These are phyloP conservation scores for Geotrichum restrictum DNA, from an alignment of 1,139 yeast species.

Conservation along the genomic window DNA sequence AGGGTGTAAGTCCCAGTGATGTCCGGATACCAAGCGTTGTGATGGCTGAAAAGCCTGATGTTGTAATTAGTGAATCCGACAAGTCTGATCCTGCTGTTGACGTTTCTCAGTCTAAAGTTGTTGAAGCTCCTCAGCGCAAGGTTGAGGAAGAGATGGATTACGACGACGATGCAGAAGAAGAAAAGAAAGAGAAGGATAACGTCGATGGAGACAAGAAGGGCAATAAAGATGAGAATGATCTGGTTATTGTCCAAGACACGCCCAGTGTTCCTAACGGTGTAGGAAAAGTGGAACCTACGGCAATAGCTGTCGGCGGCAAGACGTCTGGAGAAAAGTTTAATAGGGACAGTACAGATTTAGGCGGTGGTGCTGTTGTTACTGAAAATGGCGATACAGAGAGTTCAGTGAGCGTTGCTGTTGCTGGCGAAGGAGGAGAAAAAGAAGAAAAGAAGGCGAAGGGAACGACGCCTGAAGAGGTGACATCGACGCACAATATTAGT, in stretches of 20 bases:
- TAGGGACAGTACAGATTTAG: no score
- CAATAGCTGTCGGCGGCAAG: no score
- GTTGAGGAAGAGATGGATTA: conserved; percentile 81
- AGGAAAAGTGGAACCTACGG: no score
- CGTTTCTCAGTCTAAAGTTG: conserved; percentile 31
- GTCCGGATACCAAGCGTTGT: not conserved
- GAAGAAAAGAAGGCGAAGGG: not conserved
- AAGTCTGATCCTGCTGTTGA: conserved; percentile 11
- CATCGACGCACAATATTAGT: not conserved
- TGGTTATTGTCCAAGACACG: no score
- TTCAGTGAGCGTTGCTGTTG: no score
- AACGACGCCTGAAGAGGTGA: not conserved
- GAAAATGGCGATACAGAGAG: no score
- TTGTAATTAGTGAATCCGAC: not conserved
- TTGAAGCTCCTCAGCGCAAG: conserved; percentile 68
- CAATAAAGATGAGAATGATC: no score
- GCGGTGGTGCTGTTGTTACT: no score
- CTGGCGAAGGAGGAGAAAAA: no score
- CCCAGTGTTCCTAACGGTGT: no score
- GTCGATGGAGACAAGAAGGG: not conserved
- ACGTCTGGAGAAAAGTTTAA: no score
- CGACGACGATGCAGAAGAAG: conserved; percentile 57
- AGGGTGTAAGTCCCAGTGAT: not conserved
- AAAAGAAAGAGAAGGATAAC: not conserved
- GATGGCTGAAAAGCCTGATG: conserved; percentile 3